phyloP scores from a whole-genome alignment of 108 stramenopile species.

The Cyclotella distinguenda region DNA sequence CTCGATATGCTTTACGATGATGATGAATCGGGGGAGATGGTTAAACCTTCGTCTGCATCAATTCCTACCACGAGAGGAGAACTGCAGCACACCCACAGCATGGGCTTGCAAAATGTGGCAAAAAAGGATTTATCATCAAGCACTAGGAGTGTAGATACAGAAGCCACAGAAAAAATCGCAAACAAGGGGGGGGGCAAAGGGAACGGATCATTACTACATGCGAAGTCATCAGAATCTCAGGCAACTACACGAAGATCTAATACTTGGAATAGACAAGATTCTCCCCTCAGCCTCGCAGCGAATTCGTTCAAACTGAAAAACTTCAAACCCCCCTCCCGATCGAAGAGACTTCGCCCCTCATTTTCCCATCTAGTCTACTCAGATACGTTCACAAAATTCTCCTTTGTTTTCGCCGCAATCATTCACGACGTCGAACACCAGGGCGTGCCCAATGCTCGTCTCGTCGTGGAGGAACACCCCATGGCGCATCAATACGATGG shows the following conservation, averaged over 20 bases:
- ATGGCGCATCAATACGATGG: constrained; percentile 41
- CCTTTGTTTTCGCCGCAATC: constrained; percentile 49
- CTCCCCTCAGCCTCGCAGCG: too few relatives aligned
- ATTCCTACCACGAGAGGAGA: too few relatives aligned
- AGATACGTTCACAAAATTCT: constrained; percentile 49
- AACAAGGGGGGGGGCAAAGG: neutral
- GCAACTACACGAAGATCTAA: neutral
- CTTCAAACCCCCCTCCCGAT: neutral
- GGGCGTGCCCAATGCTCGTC: constrained; percentile 57
- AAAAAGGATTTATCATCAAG: too few relatives aligned
- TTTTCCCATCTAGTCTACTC: constrained; percentile 28
- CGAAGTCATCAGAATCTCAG: neutral
- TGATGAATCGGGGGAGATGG: constrained; percentile 11
- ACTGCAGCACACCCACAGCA: too few relatives aligned
- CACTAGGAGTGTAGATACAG: neutral
- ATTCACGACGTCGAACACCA: constrained; percentile 59
- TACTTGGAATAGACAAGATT: too few relatives aligned
- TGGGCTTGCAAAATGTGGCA: too few relatives aligned
- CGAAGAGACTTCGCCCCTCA: constrained; percentile 17
- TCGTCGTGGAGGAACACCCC: constrained; percentile 55
- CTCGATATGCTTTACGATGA: constrained; percentile 50
- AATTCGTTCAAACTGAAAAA: too few relatives aligned
- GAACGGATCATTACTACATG: neutral
- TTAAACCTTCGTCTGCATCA: neutral
- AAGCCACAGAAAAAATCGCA: neutral